Evolutionary conservation across 139 green algal genomes (phyloP).

Genomic region (Coelastrella sp.): DNA sequence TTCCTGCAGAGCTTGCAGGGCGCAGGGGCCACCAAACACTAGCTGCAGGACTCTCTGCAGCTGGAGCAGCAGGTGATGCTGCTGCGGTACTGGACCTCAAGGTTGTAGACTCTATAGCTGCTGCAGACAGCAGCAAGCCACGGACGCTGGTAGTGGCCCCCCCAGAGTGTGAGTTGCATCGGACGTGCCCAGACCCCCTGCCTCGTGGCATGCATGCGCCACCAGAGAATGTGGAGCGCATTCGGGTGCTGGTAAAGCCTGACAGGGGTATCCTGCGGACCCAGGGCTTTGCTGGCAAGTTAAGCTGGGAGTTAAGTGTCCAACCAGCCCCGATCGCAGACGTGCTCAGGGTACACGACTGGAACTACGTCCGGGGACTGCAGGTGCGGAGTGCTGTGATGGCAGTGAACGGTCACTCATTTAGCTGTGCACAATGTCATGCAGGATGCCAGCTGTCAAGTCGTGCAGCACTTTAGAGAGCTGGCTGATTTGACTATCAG

Average conservation of each 20-base stretch:
- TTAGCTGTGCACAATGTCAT: no score
- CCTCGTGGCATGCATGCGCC: slow-evolving; percentile 59
- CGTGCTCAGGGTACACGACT: slow-evolving; percentile 90
- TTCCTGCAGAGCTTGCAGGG: slow-evolving; percentile 55
- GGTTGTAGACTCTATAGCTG: slow-evolving; percentile 3
- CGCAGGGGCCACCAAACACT: slow-evolving; percentile 55
- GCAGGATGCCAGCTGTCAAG: no score
- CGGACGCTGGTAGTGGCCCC: slow-evolving; percentile 78
- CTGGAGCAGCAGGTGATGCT: background rate
- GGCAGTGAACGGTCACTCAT: no score
- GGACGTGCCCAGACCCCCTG: slow-evolving; percentile 73
- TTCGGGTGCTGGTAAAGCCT: slow-evolving; percentile 72
- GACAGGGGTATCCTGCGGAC: slow-evolving; percentile 71
- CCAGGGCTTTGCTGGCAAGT: slow-evolving; percentile 60
- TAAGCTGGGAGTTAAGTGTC: slow-evolving; percentile 69
- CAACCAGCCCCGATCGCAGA: slow-evolving; percentile 71
- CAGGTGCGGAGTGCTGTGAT: slow-evolving; percentile 40
- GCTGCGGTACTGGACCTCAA: background rate
- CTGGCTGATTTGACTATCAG: no score
- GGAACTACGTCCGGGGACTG: slow-evolving; percentile 84
- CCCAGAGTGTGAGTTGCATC: slow-evolving; percentile 75
- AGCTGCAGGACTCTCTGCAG: slow-evolving; percentile 25
- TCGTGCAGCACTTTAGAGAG: no score
- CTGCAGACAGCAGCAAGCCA: background rate
- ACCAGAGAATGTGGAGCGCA: slow-evolving; percentile 88